Evolutionary conservation across 2,329 filamentous ascomycete genomes (phyloP).

Genomic region (Trichoderma koningii): DNA sequence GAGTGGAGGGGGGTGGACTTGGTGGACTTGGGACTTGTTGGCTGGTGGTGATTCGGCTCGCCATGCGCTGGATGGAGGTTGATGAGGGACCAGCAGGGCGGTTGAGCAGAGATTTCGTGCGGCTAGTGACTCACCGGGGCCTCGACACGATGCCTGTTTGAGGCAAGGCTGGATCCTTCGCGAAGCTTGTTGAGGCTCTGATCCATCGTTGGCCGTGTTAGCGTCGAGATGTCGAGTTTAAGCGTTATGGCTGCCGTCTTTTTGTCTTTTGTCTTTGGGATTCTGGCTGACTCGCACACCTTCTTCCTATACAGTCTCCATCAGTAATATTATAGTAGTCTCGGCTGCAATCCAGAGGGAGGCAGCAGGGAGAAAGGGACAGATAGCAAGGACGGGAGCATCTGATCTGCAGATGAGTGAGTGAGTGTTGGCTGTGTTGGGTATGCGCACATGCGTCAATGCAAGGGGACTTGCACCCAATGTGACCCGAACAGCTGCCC

Average conservation of each 20-base stretch:
- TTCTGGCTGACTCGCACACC: no score
- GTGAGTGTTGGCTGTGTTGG: background rate
- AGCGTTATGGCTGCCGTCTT: background rate
- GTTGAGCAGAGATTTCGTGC: background rate
- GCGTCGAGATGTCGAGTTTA: background rate
- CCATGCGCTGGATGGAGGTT: background rate
- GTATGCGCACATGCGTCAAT: background rate
- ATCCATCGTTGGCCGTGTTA: no score
- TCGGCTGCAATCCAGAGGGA: no score
- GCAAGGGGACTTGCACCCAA: background rate
- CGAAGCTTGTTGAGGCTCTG: background rate
- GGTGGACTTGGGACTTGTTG: no score
- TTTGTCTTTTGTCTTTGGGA: no score
- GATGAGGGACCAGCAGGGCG: no score
- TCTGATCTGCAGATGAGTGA: background rate
- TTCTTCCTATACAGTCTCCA: no score
- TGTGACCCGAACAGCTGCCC: background rate
- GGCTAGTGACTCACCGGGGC: constrained; percentile 20
- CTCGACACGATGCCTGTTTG: background rate
- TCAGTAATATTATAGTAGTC: background rate
- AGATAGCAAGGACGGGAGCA: no score
- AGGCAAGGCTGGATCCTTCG: constrained; percentile 4
- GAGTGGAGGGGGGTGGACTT: no score
- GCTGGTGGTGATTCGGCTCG: background rate
- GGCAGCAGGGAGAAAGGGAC: no score